phyloP scores from a whole-genome alignment of 1,139 yeast genomes.

The Taiozyma sp. region DNA sequence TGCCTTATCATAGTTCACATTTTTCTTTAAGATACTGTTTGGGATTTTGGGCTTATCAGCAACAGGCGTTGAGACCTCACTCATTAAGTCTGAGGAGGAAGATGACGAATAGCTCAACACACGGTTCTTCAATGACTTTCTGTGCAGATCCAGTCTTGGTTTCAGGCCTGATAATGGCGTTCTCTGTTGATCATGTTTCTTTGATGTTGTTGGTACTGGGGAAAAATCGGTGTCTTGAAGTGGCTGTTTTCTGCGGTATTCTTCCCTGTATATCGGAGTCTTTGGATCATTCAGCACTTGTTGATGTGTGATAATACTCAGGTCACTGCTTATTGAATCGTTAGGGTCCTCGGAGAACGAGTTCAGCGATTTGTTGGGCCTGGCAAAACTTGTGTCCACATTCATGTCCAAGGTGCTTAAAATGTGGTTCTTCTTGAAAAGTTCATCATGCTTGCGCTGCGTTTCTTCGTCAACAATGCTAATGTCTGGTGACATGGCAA shows the following conservation, averaged over 20 bases:
- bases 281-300: slow-evolving; percentile 19
- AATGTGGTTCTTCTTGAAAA: slow-evolving; percentile 15
- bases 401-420: slow-evolving; percentile 13
- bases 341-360: slow-evolving; percentile 2
- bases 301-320: slow-evolving; percentile 15
- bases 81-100: background rate
- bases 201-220: slow-evolving; percentile 11
- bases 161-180: slow-evolving; percentile 2
- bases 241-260: slow-evolving; percentile 4
- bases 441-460: slow-evolving; percentile 11
- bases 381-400: background rate
- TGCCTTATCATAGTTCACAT: slow-evolving; percentile 15
- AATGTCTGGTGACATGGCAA: background rate
- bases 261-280: slow-evolving; percentile 18
- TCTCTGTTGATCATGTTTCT: slow-evolving; percentile 2
- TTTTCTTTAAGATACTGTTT: slow-evolving; percentile 19
- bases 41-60: slow-evolving; percentile 5
- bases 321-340: slow-evolving; percentile 5
- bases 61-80: background rate
- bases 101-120: slow-evolving; percentile 1
- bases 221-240: slow-evolving; percentile 7
- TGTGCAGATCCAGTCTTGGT: slow-evolving; percentile 1
- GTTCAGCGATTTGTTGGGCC: background rate
- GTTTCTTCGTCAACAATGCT: slow-evolving; percentile 9
- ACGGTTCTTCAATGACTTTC: slow-evolving; percentile 5